Conservation (phyloP, 805 yeast genomes). For the Candida ascalaphidarum region DNA sequence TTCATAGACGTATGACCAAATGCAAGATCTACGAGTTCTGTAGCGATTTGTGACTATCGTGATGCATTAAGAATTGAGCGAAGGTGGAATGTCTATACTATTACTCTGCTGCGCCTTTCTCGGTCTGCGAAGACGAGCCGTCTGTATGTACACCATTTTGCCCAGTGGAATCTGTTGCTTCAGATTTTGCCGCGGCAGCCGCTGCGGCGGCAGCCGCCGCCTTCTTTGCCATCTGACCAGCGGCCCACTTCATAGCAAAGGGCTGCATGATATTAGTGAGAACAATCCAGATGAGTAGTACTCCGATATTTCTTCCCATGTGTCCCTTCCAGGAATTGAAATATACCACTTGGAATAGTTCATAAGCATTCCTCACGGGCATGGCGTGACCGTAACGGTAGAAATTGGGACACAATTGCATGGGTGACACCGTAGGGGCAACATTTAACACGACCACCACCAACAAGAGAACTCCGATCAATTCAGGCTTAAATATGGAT, state of each 20-base stretch:
- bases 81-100: too few relatives aligned
- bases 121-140: too few relatives aligned
- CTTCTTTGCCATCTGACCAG: constrained; percentile 5
- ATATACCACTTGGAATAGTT: constrained; percentile 21
- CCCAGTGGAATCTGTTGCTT: too few relatives aligned
- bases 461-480: constrained; percentile 20
- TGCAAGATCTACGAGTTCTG: too few relatives aligned
- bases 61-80: too few relatives aligned
- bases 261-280: constrained; percentile 17
- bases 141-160: too few relatives aligned
- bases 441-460: constrained; percentile 19
- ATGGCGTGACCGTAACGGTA: constrained; percentile 22
- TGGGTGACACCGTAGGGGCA: constrained; percentile 22
- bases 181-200: constrained; percentile 2
- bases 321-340: constrained; percentile 26
- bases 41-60: too few relatives aligned
- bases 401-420: constrained; percentile 15
- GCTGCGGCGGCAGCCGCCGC: constrained; percentile 3
- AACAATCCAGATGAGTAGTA: constrained; percentile 22
- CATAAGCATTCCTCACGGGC: constrained; percentile 19
- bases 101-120: too few relatives aligned
- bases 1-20: too few relatives aligned
- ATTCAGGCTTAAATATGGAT: constrained; percentile 14
- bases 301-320: constrained; percentile 23
- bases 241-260: constrained; percentile 14